A percentile compares a stretch with the other conserved stretches of the same genome.
phyloP scores from a whole-genome alignment of 345 rosid species.

The Dovyalis caffra region DNA sequence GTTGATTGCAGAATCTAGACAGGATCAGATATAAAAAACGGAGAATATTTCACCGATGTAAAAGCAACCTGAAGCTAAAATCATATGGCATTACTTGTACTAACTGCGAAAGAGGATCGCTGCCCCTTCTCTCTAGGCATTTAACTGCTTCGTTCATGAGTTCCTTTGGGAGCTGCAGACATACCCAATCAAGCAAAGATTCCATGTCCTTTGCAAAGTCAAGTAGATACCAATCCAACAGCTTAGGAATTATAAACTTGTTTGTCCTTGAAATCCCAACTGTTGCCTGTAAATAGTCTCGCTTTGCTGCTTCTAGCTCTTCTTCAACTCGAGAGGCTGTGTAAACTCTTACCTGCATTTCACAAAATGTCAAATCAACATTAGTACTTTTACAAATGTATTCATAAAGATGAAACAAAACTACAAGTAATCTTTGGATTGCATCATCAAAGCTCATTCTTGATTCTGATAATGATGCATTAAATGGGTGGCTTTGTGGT shows the following conservation, averaged over 20 bases:
- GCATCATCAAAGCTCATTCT: neutral
- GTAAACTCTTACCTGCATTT: slow-evolving; percentile 74
- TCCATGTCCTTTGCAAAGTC: slow-evolving; percentile 86
- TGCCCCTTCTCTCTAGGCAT: slow-evolving; percentile 50
- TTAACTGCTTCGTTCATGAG: slow-evolving; percentile 55
- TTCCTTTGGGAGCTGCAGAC: slow-evolving; percentile 72
- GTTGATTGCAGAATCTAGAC: neutral
- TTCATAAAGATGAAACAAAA: neutral
- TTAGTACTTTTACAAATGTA: neutral
- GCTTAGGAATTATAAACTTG: slow-evolving; percentile 74
- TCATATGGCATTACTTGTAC: slow-evolving; percentile 82
- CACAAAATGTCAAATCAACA: neutral
- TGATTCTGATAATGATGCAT: neutral
- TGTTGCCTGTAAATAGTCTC: slow-evolving; percentile 80
- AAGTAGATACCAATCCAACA: slow-evolving; percentile 82
- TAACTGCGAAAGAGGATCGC: slow-evolving; percentile 46
- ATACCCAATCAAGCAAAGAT: slow-evolving; percentile 82
- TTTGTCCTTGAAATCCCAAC: slow-evolving; percentile 66
- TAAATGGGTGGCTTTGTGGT: neutral
- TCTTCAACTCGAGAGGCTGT: slow-evolving; percentile 69
- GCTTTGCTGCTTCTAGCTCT: slow-evolving; percentile 74
- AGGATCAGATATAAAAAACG: neutral
- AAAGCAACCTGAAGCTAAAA: slow-evolving; percentile 53
- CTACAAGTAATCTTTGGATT: neutral
- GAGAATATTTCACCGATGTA: slow-evolving; percentile 7